Conservation (phyloP, 1,284 basidiomycete genomes). For the Ceratobasidium sp. region DNA sequence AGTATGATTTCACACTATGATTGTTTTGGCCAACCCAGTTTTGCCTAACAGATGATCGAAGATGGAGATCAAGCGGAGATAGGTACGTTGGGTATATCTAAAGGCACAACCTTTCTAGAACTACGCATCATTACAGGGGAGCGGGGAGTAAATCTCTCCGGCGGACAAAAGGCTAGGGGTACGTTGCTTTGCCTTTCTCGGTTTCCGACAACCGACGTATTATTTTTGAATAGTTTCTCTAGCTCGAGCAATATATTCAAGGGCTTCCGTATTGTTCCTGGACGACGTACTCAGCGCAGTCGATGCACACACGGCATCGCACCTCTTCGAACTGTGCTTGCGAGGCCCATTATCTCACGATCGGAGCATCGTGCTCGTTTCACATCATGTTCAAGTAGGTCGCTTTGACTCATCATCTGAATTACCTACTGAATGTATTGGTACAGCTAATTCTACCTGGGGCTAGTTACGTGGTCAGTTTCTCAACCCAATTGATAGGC, state of each 20-base stretch:
- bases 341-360: slow-evolving; percentile 83
- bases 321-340: slow-evolving; percentile 84
- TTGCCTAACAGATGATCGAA: slow-evolving; percentile 79
- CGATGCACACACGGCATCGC: slow-evolving; percentile 89
- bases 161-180: slow-evolving; percentile 85
- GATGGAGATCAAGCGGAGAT: slow-evolving; percentile 95
- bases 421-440: not conserved
- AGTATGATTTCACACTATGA: not conserved
- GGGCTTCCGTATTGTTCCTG: slow-evolving; percentile 84
- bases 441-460: slow-evolving; percentile 71
- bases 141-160: slow-evolving; percentile 80
- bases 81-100: slow-evolving; percentile 57
- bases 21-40: too few relatives aligned
- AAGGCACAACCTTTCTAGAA: too few relatives aligned
- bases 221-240: slow-evolving; percentile 67
- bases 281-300: slow-evolving; percentile 85
- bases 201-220: slow-evolving; percentile 42
- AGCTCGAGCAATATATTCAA: slow-evolving; percentile 93
- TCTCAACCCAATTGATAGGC: slow-evolving; percentile 51
- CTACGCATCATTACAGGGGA: slow-evolving; percentile 57
- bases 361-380: slow-evolving; percentile 87
- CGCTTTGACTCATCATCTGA: not conserved
- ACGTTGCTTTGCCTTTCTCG: slow-evolving; percentile 63
- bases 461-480: slow-evolving; percentile 68
- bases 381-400: slow-evolving; percentile 68